Conservation (phyloP, 2,329 filamentous ascomycete species). For the Bipolaris sorokiniana region DNA sequence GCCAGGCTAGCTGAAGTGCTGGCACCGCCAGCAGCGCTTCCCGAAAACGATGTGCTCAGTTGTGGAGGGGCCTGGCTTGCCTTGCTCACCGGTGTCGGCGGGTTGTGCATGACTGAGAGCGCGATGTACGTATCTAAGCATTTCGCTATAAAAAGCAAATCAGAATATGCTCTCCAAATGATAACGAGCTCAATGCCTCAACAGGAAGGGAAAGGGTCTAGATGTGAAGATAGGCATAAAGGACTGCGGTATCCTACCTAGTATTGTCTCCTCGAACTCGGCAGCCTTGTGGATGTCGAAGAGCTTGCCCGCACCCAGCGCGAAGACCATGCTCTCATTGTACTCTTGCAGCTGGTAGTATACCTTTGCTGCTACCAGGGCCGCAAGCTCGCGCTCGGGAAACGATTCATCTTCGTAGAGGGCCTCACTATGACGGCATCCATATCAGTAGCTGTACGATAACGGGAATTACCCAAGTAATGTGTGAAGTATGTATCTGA, state of each 20-base stretch:
- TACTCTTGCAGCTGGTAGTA: constrained; percentile 99
- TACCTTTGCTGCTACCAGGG: constrained; percentile 93
- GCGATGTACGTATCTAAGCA: constrained; percentile 98
- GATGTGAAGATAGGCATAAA: not conserved
- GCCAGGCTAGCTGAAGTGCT: constrained; percentile 71
- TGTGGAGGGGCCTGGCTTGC: constrained; percentile 65
- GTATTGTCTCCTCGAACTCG: constrained; percentile 99
- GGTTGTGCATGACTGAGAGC: constrained; percentile 68
- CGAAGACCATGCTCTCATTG: constrained; percentile 99
- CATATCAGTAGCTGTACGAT: constrained; percentile 30
- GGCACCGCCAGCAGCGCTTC: constrained; percentile 67
- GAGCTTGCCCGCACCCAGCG: constrained; percentile 89
- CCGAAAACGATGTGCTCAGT: constrained; percentile 79
- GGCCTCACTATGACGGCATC: constrained; percentile 72
- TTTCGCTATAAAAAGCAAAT: constrained; percentile 64
- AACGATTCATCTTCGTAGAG: constrained; percentile 97
- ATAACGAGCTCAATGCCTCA: not conserved
- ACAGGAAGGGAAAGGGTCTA: not conserved
- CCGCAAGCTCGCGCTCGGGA: constrained; percentile 90
- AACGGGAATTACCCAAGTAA: not conserved
- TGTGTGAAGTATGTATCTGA: constrained; percentile 1
- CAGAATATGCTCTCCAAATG: constrained; percentile 13
- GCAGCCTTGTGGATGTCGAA: constrained; percentile 90
- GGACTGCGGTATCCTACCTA: constrained; percentile 61
- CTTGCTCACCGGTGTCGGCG: constrained; percentile 56